Percentiles rank a stretch among this genome's conserved stretches.
These are phyloP conservation scores for Lipomyces sp. DNA, from an alignment of 805 yeast species.

Conservation along the genomic window DNA sequence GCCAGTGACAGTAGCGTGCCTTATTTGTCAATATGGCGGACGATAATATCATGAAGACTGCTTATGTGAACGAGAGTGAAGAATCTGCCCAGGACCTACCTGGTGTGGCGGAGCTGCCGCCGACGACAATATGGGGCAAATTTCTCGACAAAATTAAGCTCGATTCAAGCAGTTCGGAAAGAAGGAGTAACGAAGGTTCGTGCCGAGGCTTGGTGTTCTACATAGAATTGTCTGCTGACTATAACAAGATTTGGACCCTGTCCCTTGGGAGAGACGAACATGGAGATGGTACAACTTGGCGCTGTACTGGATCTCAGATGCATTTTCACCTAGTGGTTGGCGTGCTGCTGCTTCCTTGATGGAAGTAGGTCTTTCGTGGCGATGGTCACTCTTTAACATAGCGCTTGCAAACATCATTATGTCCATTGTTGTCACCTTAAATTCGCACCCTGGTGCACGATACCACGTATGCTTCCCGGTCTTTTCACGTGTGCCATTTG, in stretches of 20 bases:
- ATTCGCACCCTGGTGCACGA: slow-evolving; percentile 55
- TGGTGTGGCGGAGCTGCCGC: background rate
- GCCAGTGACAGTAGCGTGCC: background rate
- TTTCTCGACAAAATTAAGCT: slow-evolving; percentile 3
- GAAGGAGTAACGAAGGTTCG: slow-evolving; percentile 12
- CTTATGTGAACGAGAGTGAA: background rate
- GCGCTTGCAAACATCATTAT: slow-evolving; percentile 51
- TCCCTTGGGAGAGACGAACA: slow-evolving; percentile 46
- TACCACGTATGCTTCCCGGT: slow-evolving; percentile 58
- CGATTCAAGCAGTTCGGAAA: background rate
- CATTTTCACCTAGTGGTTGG: slow-evolving; percentile 49
- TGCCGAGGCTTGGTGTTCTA: slow-evolving; percentile 47
- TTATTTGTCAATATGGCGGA: background rate
- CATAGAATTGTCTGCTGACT: slow-evolving; percentile 53
- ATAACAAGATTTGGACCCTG: slow-evolving; percentile 20
- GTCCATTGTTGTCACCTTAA: slow-evolving; percentile 49
- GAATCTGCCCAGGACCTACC: background rate
- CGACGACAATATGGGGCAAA: background rate
- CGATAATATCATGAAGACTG: slow-evolving; percentile 1
- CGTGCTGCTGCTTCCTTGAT: slow-evolving; percentile 51
- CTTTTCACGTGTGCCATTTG: slow-evolving; percentile 52
- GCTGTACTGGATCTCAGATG: slow-evolving; percentile 33
- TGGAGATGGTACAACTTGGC: slow-evolving; percentile 54
- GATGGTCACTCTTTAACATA: slow-evolving; percentile 52
- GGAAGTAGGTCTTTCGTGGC: slow-evolving; percentile 51